Evolutionary conservation across 2,329 filamentous ascomycete species (phyloP).

Genomic region (Cryphonectria naterciae): DNA sequence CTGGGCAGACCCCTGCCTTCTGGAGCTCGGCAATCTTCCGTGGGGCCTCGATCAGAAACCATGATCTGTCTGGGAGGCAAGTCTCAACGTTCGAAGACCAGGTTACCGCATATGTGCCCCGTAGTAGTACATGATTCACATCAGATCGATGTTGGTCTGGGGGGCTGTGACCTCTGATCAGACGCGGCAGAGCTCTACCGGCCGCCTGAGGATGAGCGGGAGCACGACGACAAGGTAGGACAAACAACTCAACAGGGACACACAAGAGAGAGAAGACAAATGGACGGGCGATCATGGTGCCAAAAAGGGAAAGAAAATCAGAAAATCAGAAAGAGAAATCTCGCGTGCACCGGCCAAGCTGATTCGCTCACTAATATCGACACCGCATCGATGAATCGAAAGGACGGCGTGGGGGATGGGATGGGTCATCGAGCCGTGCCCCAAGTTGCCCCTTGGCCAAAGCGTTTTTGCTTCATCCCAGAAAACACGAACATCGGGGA

Average conservation of each 20-base stretch:
- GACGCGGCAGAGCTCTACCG: not conserved
- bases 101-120: not conserved
- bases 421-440: not conserved
- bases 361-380: not conserved
- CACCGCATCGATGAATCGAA: not conserved
- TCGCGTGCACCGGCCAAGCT: not conserved
- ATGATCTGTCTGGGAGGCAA: not conserved
- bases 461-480: not conserved
- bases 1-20: not conserved
- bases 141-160: not conserved
- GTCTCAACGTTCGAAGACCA: not conserved
- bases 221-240: not conserved
- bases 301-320: not conserved
- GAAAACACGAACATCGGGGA: not conserved
- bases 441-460: not conserved
- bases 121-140: not conserved
- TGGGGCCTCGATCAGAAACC: not conserved
- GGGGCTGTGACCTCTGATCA: not conserved
- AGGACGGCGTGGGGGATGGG: not conserved
- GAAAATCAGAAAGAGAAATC: too few species aligned
- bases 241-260: too few species aligned
- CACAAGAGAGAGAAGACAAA: not conserved
- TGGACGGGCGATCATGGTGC: not conserved
- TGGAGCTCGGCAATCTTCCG: not conserved
- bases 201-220: not conserved